These are phyloP conservation scores for Fusarium redolens DNA, from an alignment of 2,329 filamentous ascomycete genomes.

Conservation along the genomic window DNA sequence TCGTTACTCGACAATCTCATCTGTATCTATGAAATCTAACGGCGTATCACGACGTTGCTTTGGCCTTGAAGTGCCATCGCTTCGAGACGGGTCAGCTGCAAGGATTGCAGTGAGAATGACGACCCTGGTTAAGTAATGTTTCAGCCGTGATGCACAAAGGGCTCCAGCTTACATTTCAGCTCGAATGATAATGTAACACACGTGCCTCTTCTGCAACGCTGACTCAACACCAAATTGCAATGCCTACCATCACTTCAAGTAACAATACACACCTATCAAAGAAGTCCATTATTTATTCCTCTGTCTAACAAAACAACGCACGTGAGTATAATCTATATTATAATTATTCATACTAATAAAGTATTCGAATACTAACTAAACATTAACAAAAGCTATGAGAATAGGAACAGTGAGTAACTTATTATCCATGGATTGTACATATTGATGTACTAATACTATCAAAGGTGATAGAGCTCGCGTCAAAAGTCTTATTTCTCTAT, in stretches of 20 bases:
- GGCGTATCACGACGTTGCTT: constrained; percentile 27
- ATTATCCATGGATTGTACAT: no score
- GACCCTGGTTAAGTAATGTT: background rate
- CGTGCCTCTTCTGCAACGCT: background rate
- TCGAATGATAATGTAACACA: background rate
- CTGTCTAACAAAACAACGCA: background rate
- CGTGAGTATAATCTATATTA: background rate
- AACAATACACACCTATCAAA: background rate
- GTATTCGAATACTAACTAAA: background rate
- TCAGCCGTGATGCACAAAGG: background rate
- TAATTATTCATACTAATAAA: background rate
- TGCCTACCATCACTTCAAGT: background rate
- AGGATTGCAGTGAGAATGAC: background rate
- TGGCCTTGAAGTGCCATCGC: background rate
- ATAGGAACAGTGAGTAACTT: no score
- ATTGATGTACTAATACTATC: background rate
- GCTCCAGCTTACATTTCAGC: background rate
- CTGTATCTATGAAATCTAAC: constrained; percentile 1
- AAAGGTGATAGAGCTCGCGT: background rate
- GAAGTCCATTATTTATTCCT: no score
- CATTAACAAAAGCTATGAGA: background rate
- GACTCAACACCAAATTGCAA: background rate
- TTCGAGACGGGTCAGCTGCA: background rate
- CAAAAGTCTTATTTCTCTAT: background rate
- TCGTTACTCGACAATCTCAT: constrained; percentile 18